phyloP scores from a whole-genome alignment of 2,329 filamentous ascomycete genomes.

The Aspergillus ochraceus region DNA sequence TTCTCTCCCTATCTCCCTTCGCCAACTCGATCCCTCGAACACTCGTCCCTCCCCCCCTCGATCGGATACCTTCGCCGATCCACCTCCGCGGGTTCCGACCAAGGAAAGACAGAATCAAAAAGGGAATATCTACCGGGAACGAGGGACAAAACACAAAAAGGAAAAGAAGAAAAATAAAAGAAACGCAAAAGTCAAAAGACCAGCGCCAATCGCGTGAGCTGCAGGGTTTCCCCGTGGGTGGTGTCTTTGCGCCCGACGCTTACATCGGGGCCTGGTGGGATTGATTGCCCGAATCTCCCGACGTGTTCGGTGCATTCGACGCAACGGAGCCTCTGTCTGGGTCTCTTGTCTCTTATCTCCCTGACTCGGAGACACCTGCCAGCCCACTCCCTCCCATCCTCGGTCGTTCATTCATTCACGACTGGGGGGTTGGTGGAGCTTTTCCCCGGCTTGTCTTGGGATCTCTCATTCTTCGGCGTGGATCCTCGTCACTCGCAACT shows the following conservation, averaged over 20 bases:
- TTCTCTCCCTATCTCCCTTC: conserved; percentile 59
- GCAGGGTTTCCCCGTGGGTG: conserved; percentile 1
- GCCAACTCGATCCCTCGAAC: background rate
- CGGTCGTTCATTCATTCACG: background rate
- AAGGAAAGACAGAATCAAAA: background rate
- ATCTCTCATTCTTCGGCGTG: background rate
- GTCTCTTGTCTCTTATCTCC: background rate
- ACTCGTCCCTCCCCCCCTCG: conserved; percentile 1
- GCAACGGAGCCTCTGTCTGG: background rate
- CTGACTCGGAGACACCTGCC: background rate
- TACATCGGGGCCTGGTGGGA: conserved; percentile 12
- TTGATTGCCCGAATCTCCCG: conserved; percentile 4
- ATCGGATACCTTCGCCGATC: background rate
- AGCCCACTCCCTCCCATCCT: conserved; percentile 6
- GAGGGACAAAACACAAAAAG: background rate
- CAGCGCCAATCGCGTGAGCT: conserved; percentile 6
- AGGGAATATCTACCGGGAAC: background rate
- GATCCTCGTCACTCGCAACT: background rate
- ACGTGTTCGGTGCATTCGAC: background rate
- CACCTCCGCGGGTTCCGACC: background rate
- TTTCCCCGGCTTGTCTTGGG: background rate
- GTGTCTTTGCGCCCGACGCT: conserved; percentile 23
- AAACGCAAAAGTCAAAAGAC: background rate
- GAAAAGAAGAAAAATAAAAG: background rate
- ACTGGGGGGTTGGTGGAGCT: background rate